Percentiles rank a stretch among this genome's conserved stretches.
Conservation (phyloP, 805 yeast species). For the Wickerhamiella slavikovae region DNA sequence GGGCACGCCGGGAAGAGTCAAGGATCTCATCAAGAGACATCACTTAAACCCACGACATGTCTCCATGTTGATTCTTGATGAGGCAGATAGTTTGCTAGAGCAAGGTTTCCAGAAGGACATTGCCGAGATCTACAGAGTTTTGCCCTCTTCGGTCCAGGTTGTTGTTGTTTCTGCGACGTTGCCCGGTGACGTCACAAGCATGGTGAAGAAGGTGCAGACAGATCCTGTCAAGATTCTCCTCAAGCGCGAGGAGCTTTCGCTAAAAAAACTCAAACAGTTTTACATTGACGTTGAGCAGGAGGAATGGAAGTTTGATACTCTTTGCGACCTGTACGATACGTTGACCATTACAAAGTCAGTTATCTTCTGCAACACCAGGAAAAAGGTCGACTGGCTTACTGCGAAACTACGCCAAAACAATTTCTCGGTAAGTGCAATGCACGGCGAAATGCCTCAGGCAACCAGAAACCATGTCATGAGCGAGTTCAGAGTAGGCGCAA, state of each 20-base stretch:
- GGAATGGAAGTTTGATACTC: slow-evolving; percentile 82
- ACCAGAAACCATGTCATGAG: slow-evolving; percentile 90
- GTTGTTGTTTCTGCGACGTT: slow-evolving; percentile 90
- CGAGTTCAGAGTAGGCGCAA: slow-evolving; percentile 84
- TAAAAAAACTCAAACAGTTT: slow-evolving; percentile 89
- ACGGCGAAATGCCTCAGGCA: slow-evolving; percentile 89
- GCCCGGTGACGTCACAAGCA: slow-evolving; percentile 77
- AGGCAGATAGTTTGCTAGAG: slow-evolving; percentile 87
- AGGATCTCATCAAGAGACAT: slow-evolving; percentile 77
- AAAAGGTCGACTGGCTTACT: slow-evolving; percentile 82
- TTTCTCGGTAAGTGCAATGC: slow-evolving; percentile 90
- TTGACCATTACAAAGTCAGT: slow-evolving; percentile 93
- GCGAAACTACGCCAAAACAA: slow-evolving; percentile 57
- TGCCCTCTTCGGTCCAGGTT: slow-evolving; percentile 77
- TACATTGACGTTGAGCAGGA: slow-evolving; percentile 81
- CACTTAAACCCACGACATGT: slow-evolving; percentile 50
- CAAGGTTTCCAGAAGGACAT: slow-evolving; percentile 93
- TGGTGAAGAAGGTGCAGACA: slow-evolving; percentile 78
- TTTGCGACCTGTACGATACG: slow-evolving; percentile 88
- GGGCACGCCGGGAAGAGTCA: slow-evolving; percentile 94
- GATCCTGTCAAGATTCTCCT: slow-evolving; percentile 89
- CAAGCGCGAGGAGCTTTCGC: slow-evolving; percentile 79
- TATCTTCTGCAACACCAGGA: slow-evolving; percentile 90
- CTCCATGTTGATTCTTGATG: slow-evolving; percentile 82
- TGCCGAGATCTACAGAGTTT: slow-evolving; percentile 66